Conservation (phyloP, 2,329 filamentous ascomycete genomes). For the Monilinia polystroma region DNA sequence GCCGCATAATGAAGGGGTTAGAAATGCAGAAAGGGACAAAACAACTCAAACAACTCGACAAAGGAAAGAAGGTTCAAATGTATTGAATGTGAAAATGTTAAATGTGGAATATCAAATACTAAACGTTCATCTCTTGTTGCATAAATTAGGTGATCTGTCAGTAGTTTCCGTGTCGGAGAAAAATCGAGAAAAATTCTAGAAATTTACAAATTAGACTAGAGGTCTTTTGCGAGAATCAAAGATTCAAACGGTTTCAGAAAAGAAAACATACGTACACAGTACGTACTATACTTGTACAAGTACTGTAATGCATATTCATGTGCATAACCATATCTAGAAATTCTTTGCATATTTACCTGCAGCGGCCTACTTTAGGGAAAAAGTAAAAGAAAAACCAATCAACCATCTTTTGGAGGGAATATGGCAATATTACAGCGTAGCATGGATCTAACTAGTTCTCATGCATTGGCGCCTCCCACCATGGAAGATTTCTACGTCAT, state of each 20-base stretch:
- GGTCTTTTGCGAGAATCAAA: background rate
- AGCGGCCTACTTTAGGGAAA: background rate
- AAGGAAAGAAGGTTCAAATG: background rate
- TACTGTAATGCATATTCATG: background rate
- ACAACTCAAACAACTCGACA: background rate
- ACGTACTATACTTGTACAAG: too few species aligned
- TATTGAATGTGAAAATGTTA: too few species aligned
- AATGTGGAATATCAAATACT: too few species aligned
- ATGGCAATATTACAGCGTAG: background rate
- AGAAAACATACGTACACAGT: background rate
- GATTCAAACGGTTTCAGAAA: background rate
- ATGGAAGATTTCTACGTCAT: conserved; percentile 6
- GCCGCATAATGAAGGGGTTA: background rate
- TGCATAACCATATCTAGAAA: background rate
- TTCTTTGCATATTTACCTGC: conserved; percentile 9
- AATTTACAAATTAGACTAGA: background rate
- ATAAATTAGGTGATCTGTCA: background rate
- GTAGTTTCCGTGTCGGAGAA: background rate
- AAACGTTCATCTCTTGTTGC: background rate
- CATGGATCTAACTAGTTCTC: background rate
- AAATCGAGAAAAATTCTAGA: background rate
- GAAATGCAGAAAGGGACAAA: background rate
- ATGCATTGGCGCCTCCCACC: background rate
- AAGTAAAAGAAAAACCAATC: background rate
- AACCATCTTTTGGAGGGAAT: background rate